Conservation (phyloP, 768 basidiomycete genomes). For the Porpolomopsis calyptriformis region DNA sequence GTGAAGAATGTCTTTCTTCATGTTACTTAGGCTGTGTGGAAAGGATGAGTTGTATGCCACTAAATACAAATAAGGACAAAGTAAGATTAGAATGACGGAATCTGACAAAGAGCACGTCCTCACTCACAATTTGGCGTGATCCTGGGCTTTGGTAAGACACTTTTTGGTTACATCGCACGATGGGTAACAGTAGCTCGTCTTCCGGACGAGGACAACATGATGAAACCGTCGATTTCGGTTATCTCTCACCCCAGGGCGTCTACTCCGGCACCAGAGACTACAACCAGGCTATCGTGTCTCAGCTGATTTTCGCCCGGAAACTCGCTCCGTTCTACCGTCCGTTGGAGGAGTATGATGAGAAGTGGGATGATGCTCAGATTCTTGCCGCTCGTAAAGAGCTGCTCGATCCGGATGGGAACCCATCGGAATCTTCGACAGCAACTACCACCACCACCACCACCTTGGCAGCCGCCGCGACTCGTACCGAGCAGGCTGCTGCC, state of each 20-base stretch:
- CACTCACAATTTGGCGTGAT: background rate
- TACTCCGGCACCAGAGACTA: conserved; percentile 82
- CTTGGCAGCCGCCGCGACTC: too few relatives aligned
- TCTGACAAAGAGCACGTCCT: background rate
- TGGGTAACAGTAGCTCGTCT: conserved; percentile 79
- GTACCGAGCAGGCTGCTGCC: too few relatives aligned
- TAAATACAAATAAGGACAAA: background rate
- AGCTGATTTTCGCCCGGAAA: conserved; percentile 77
- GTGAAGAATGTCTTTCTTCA: background rate
- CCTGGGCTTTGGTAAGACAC: background rate
- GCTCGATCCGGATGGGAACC: conserved; percentile 35
- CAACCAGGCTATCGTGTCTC: conserved; percentile 78
- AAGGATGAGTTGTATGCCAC: too few relatives aligned
- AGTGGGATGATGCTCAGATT: conserved; percentile 84
- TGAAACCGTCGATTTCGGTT: conserved; percentile 76
- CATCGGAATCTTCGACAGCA: conserved; percentile 23
- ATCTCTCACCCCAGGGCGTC: conserved; percentile 72
- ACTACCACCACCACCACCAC: too few relatives aligned
- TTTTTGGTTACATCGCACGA: conserved; percentile 18
- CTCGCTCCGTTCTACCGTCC: conserved; percentile 96
- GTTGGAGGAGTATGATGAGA: conserved; percentile 82
- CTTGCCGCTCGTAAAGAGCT: conserved; percentile 68
- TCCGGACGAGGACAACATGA: conserved; percentile 67
- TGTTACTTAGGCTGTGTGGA: background rate
- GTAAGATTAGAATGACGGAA: background rate